Evolutionary conservation across 2,329 filamentous ascomycete genomes (phyloP), one percentile per base, ranked within the genome.

Genomic region (Colletotrichum sp.): DNA sequence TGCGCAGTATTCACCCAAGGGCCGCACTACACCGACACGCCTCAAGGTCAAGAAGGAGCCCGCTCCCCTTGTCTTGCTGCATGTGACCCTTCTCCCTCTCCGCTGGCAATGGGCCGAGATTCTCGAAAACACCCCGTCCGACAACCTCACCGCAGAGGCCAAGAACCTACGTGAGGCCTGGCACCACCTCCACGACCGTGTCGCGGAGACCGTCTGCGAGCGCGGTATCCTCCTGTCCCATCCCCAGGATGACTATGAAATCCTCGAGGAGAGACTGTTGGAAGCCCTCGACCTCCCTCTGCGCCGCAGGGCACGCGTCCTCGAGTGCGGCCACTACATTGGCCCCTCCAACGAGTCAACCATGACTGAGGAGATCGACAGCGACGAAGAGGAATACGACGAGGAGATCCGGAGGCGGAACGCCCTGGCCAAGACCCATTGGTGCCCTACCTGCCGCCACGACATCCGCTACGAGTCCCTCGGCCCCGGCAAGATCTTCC

Each of bases 291-390:
- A 89, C 91, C 78, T 96, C 18, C 93, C 92, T 2, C 86, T 93
- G 34, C 87, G 88, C 18, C 87, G 90, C 2, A 87, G 92, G n/a
- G 93, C 94, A 4, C 89, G 93, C 5, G 92, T 96, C 59, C 88
- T 95, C 8, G 93, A 93, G 80, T 95, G 94, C 79, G 94, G 94
- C 0, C 95, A 96, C 82, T 96, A 95, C 75, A 89, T 95, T 2
- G 91, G 92, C 0, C 90, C 92, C 1, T 87, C 90, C 6, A 91
- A 91, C 72, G 87, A 88, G 60, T 85, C 86, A 77, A 83, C 81
- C 5, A 78, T 87, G 28, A 85, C 87, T 0, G 81, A 84, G 7
- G 87, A 89, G 7, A 85, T 87, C 0, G 87, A 89, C 7, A 87
- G 85, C 49, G 88, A 89, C 8, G 88, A 87, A 0, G 86, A 87